phyloP scores from a whole-genome alignment of 345 rosid species.

The Gossypium anomalum region DNA sequence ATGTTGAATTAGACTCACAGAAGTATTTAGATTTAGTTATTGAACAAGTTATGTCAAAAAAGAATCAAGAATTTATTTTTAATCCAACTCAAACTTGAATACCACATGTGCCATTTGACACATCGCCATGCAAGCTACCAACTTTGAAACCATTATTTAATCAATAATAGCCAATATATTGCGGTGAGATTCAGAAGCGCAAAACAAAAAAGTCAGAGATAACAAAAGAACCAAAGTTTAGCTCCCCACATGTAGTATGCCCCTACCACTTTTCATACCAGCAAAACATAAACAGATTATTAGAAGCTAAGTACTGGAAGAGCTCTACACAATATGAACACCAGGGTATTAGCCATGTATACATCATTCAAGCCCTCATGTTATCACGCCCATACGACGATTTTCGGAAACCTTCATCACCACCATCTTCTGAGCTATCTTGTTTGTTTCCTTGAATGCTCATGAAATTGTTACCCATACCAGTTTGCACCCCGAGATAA shows the following conservation, averaged over 20 bases:
- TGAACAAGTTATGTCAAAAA: too few species aligned
- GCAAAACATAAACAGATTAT: background rate
- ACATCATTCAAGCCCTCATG: background rate
- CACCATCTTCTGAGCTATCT: slow-evolving; percentile 8
- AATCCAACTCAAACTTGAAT: too few species aligned
- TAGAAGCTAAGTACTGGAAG: background rate
- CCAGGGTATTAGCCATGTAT: background rate
- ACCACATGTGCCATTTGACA: too few species aligned
- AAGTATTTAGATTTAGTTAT: too few species aligned
- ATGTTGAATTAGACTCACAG: too few species aligned
- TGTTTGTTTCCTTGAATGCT: slow-evolving; percentile 5
- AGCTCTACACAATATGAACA: background rate
- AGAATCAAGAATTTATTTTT: too few species aligned
- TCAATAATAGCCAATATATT: background rate
- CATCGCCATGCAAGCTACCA: background rate
- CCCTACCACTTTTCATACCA: background rate
- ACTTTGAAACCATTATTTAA: background rate
- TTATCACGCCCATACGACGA: background rate
- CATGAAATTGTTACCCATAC: slow-evolving; percentile 9
- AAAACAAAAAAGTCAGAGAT: background rate
- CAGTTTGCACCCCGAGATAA: slow-evolving; percentile 18
- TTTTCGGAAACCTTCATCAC: background rate
- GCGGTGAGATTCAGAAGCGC: background rate
- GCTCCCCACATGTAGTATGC: background rate
- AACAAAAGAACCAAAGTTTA: background rate